A percentile compares a stretch with the other conserved stretches of the same genome.
Evolutionary conservation across 1,284 basidiomycete genomes (phyloP).

Genomic region (Irpex lacteus): DNA sequence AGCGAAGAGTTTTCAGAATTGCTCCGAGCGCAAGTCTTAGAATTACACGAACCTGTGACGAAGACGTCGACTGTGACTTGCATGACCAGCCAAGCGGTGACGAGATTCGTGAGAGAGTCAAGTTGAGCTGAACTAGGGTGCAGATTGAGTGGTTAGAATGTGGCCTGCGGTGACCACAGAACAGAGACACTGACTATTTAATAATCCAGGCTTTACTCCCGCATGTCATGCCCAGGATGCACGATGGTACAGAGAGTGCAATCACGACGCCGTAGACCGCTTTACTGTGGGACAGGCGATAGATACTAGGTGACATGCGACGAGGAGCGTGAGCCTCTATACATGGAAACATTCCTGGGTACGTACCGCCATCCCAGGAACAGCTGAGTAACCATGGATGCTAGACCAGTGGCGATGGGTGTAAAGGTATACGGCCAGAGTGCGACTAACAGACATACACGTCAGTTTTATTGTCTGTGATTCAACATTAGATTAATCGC

Average conservation of each 20-base stretch:
- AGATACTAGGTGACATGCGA: slow-evolving; percentile 22
- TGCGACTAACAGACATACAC: slow-evolving; percentile 28
- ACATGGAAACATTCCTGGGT: slow-evolving; percentile 4
- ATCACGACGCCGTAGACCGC: slow-evolving; percentile 32
- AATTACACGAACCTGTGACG: slow-evolving; percentile 34
- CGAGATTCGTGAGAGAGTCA: slow-evolving; percentile 24
- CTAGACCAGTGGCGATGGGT: slow-evolving; percentile 38
- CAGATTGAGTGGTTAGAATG: slow-evolving; percentile 7
- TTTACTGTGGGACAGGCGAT: slow-evolving; percentile 35
- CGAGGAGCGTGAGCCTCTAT: background rate
- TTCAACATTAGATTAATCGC: too few species aligned
- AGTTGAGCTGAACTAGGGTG: slow-evolving; percentile 19
- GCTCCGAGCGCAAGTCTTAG: background rate
- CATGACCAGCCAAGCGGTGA: slow-evolving; percentile 37
- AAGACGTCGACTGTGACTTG: slow-evolving; percentile 38
- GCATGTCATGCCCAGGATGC: slow-evolving; percentile 35
- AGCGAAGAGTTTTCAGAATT: background rate
- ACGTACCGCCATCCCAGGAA: slow-evolving; percentile 41
- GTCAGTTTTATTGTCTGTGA: background rate
- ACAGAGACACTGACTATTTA: slow-evolving; percentile 26
- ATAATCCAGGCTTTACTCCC: slow-evolving; percentile 38
- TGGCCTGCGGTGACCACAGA: background rate
- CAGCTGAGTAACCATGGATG: slow-evolving; percentile 41
- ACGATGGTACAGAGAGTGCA: slow-evolving; percentile 32
- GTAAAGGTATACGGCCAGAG: slow-evolving; percentile 45